Evolutionary conservation across 2,329 filamentous ascomycete species (phyloP).

Genomic region (Aspergillus fijiensis): DNA sequence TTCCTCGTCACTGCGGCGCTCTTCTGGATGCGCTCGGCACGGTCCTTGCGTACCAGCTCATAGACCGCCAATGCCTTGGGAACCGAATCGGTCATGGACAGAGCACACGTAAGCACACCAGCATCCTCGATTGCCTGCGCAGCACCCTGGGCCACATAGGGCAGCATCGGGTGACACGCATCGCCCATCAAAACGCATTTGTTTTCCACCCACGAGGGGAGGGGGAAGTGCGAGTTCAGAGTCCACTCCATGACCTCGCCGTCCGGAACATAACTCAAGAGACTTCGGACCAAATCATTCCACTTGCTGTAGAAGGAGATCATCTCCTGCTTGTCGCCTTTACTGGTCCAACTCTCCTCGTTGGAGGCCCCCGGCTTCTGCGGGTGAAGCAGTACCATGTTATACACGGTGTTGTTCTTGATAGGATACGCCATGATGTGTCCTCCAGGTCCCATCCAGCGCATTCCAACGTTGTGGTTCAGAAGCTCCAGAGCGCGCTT

Average conservation of each 20-base stretch:
- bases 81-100: background rate
- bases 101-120: background rate
- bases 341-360: slow-evolving; percentile 2
- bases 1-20: slow-evolving; percentile 1
- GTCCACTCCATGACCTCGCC: slow-evolving; percentile 6
- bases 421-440: slow-evolving; percentile 5
- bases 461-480: background rate
- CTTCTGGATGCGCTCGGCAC: background rate
- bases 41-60: slow-evolving; percentile 1
- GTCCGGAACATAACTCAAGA: slow-evolving; percentile 2
- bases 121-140: slow-evolving; percentile 4
- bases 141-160: slow-evolving; percentile 8
- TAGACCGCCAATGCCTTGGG: background rate
- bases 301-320: background rate
- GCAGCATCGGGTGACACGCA: slow-evolving; percentile 9
- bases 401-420: slow-evolving; percentile 3
- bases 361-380: slow-evolving; percentile 1
- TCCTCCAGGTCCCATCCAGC: slow-evolving; percentile 1
- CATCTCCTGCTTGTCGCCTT: slow-evolving; percentile 4
- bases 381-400: slow-evolving; percentile 1
- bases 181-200: slow-evolving; percentile 1
- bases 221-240: slow-evolving; percentile 3
- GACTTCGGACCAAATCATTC: background rate
- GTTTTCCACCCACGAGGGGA: slow-evolving; percentile 1
- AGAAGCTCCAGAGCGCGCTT: background rate